Evolutionary conservation across 352 stramenopile species (phyloP), one percentile per base, ranked within the genome.

Genomic region (Phytophthora pisi): DNA sequence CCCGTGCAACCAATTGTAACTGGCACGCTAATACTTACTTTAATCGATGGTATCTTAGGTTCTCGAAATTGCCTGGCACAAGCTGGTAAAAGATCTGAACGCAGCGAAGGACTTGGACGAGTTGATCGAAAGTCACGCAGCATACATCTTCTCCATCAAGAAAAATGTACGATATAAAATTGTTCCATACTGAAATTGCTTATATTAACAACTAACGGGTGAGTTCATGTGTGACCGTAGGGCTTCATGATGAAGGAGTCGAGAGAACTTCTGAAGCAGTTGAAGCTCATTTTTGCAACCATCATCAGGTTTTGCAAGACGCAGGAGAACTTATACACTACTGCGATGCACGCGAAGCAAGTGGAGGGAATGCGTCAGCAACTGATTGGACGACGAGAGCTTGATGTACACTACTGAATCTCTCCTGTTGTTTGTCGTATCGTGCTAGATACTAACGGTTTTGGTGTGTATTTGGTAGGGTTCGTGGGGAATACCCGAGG

Each of bases 71-170:
- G 96, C 94, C 36, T 99, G 97, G 97, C 84, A 98, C 59, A 85
- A 86, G 49, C 78, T 99, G 3, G 83, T 97, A 30, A 81, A 90
- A 42, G 89, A 93, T 57, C 74, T 99, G 15, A 88, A 97, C 11
- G 83, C 85, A 31, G 93, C 97, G 13, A 89, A 86, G 20, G 95
- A 98, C 59, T 76, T 99, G 57, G 97, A 99, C 68, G 91, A 97
- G 61, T 77, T 99, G 20, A 98, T 99, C 61, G 78, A 89, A 65
- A 97, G 95, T 40, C 97, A 99, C 62, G 88, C 98, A 66, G 75
- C 88, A 4, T 99, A 99, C 69, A 91, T 99, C 34, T 57, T 84
- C 20, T 88, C 94, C 2, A 93, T 97, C 72, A 93, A 96, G 53
- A 77, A 91, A 54, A 96, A 96, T 61, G 89, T 95, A 72, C 43